Evolutionary conservation across 2,329 filamentous ascomycete genomes (phyloP).

Genomic region (Trichoderma lentiforme): DNA sequence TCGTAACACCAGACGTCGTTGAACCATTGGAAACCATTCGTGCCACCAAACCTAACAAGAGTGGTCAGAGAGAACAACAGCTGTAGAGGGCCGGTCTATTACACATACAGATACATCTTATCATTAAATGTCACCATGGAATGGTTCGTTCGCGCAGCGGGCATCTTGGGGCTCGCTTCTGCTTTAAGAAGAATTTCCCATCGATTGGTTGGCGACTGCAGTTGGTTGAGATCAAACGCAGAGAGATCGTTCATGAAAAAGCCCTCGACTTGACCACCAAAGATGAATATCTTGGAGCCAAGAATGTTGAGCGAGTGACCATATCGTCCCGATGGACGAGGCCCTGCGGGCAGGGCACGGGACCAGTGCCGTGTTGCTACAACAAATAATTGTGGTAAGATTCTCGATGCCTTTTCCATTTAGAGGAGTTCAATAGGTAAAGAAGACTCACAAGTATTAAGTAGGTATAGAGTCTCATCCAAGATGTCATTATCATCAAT

Average conservation of each 20-base stretch:
- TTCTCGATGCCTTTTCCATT: neutral
- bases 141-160: conserved; percentile 91
- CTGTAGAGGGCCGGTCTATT: neutral
- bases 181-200: conserved; percentile 89
- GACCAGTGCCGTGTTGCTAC: conserved; percentile 99
- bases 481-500: conserved; percentile 87
- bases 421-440: conserved; percentile 22
- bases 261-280: conserved; percentile 95
- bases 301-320: conserved; percentile 95
- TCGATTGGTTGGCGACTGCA: conserved; percentile 85
- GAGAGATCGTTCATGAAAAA: conserved; percentile 97
- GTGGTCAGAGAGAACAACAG: conserved; percentile 18
- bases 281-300: conserved; percentile 95
- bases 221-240: conserved; percentile 90
- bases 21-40: conserved; percentile 95
- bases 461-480: conserved; percentile 91
- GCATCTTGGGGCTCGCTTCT: conserved; percentile 54
- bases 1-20: conserved; percentile 99
- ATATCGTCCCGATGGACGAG: conserved; percentile 84
- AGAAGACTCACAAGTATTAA: conserved; percentile 85
- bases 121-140: conserved; percentile 89
- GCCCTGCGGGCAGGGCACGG: conserved; percentile 80
- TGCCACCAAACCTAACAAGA: conserved; percentile 78
- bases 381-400: neutral
- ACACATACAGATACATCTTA: conserved; percentile 81